A percentile compares a stretch with the other conserved stretches of the same genome.
These are phyloP conservation scores for Lecanicillium sp. DNA, from an alignment of 2,329 filamentous ascomycete genomes.

Conservation along the genomic window DNA sequence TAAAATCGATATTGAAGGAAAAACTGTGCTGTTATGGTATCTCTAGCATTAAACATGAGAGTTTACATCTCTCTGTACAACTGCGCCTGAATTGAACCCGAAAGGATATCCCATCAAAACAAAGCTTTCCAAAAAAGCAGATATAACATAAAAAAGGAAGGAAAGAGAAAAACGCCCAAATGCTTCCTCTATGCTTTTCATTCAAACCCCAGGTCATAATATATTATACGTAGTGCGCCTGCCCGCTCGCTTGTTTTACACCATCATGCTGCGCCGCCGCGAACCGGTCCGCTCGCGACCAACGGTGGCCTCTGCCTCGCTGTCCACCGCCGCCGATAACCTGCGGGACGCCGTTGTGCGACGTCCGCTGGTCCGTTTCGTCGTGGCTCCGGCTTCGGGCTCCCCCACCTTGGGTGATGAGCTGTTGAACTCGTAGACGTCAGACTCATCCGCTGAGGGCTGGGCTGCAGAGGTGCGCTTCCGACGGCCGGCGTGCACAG, in stretches of 20 bases:
- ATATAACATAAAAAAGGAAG: slow-evolving; percentile 13
- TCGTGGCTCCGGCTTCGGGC: slow-evolving; percentile 17
- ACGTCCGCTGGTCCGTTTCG: slow-evolving; percentile 24
- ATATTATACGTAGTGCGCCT: slow-evolving; percentile 1
- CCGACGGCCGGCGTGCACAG: background rate
- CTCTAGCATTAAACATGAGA: slow-evolving; percentile 10
- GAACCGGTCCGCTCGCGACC: slow-evolving; percentile 28
- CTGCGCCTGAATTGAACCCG: background rate
- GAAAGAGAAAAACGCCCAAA: slow-evolving; percentile 4
- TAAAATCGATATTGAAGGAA: slow-evolving; percentile 13
- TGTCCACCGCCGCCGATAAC: slow-evolving; percentile 32
- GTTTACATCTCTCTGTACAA: background rate
- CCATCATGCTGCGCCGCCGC: slow-evolving; percentile 54
- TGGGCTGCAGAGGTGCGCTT: background rate
- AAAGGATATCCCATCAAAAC: background rate
- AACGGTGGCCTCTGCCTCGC: slow-evolving; percentile 28
- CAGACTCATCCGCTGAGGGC: slow-evolving; percentile 18
- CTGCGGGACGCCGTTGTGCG: slow-evolving; percentile 31
- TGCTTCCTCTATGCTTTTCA: slow-evolving; percentile 9
- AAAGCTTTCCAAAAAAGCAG: slow-evolving; percentile 4
- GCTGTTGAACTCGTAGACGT: slow-evolving; percentile 51
- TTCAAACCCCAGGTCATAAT: slow-evolving; percentile 7
- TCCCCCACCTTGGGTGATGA: slow-evolving; percentile 35
- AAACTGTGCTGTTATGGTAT: slow-evolving; percentile 19
- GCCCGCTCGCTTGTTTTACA: slow-evolving; percentile 33